Conservation (phyloP, 352 stramenopile genomes). For the Pythium aristosporum region DNA sequence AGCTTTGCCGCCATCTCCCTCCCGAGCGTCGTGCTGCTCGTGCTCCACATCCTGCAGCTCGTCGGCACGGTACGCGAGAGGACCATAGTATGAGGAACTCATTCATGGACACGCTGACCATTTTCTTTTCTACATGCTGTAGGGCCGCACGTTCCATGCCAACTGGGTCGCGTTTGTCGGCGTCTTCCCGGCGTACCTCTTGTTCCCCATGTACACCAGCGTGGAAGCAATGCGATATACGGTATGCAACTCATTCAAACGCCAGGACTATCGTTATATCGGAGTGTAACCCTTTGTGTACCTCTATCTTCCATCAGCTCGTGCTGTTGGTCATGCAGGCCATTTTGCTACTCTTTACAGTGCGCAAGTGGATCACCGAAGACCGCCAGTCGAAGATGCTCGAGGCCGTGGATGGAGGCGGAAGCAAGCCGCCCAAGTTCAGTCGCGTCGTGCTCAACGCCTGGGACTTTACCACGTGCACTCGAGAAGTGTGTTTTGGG, state of each 20-base stretch:
- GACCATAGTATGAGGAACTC: background rate
- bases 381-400: constrained; percentile 61
- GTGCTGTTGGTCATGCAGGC: constrained; percentile 48
- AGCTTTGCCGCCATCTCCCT: constrained; percentile 63
- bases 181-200: constrained; percentile 50
- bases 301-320: constrained; percentile 23
- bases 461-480: constrained; percentile 65
- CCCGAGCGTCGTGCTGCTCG: constrained; percentile 47
- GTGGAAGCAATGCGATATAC: constrained; percentile 57
- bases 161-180: constrained; percentile 36
- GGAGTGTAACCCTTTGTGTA: too few species aligned
- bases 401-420: constrained; percentile 45
- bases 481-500: constrained; percentile 32
- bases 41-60: constrained; percentile 50
- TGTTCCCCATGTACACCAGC: constrained; percentile 56
- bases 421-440: constrained; percentile 52
- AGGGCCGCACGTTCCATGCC: constrained; percentile 9
- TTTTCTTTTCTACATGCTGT: background rate
- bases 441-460: constrained; percentile 64
- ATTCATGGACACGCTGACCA: background rate
- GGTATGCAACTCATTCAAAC: constrained; percentile 23
- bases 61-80: constrained; percentile 21
- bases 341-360: constrained; percentile 54
- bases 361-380: constrained; percentile 73
- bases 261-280: background rate